Evolutionary conservation across 345 rosid genomes (phyloP), one percentile per base, ranked within the genome.

Genomic region (Tarenaya hassleriana): DNA sequence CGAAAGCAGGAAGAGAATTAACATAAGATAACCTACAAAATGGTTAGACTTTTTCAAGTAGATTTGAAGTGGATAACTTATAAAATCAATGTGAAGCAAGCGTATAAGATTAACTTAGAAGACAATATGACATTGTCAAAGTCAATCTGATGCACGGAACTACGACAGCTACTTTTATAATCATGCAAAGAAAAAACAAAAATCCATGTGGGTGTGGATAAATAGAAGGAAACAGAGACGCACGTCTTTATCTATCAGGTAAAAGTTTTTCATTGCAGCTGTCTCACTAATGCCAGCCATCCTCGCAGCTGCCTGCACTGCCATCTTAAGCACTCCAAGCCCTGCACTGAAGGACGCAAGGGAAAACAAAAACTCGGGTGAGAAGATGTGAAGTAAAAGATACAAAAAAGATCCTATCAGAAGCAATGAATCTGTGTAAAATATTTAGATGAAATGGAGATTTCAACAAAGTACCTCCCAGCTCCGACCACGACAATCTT

Each of bases 401-500:
- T n/a, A n/a, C n/a, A n/a, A n/a, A n/a, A 58, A 45, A 20, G 64
- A 51, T 39, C 29, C 1, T 15, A 32, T 24, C 40, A 43, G 16
- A 19, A 7, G 16, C 5, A 7, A 15, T 11, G 3, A 55, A 41
- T 10, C 16, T 7, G 4, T 12, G 45, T 2, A 20, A 1, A 21
- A 33, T 16, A 20, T 46, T 38, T 43, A 29, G 41, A 56, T 34
- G n/a, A 31, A 8, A 37, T 41, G 29, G 50, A 35, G 64, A 48
- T 44, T 17, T 48, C 40, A 42, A 24, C n/a, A n/a, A n/a, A n/a
- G n/a, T 80, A 92, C 98, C 97, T 92, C 58, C 98, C 98, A 68
- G 98, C 98, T 73, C 98, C 98, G 55, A 80, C 98, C 47, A 92
- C 96, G 44, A 92, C 98, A 62, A 92, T 88, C 78, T 92, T 92